A percentile compares a stretch with the other conserved stretches of the same genome.
Evolutionary conservation across 768 basidiomycete genomes (phyloP).

Genomic region (Pleurotus platypus): DNA sequence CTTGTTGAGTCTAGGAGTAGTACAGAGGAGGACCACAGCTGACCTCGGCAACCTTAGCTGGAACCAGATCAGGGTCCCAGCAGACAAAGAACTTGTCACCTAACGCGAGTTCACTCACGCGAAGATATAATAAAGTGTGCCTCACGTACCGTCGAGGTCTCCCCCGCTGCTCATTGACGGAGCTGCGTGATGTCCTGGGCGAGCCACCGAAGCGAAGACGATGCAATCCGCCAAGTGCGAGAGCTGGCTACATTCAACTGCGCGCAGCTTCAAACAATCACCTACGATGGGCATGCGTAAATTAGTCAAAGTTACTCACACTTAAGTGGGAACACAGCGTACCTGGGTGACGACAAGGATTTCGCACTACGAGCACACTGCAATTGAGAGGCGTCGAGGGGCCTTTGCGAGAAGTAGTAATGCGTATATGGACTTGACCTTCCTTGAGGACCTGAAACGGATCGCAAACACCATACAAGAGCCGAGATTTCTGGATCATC

Average conservation of each 20-base stretch:
- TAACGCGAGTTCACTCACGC: slow-evolving; percentile 12
- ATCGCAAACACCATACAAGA: slow-evolving; percentile 67
- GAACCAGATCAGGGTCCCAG: slow-evolving; percentile 65
- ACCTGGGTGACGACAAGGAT: slow-evolving; percentile 71
- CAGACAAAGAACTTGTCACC: slow-evolving; percentile 69
- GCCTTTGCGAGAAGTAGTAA: slow-evolving; percentile 49
- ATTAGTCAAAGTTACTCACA: not conserved
- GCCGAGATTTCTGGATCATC: slow-evolving; percentile 58
- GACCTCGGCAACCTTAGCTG: slow-evolving; percentile 51
- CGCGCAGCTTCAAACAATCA: slow-evolving; percentile 62
- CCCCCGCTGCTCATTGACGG: slow-evolving; percentile 72
- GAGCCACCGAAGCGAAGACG: slow-evolving; percentile 59
- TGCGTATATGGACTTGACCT: slow-evolving; percentile 61
- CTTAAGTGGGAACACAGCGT: not conserved
- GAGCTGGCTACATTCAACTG: slow-evolving; percentile 45
- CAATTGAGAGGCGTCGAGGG: slow-evolving; percentile 53
- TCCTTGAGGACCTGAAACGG: slow-evolving; percentile 59
- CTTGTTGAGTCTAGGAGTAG: not conserved
- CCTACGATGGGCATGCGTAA: slow-evolving; percentile 26
- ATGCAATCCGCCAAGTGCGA: slow-evolving; percentile 63
- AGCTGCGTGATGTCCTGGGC: slow-evolving; percentile 55
- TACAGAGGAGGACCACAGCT: not conserved
- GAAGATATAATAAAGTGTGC: no score
- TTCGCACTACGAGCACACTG: slow-evolving; percentile 62
- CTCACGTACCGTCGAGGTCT: slow-evolving; percentile 48